Percentiles rank a stretch among this genome's conserved stretches.
Evolutionary conservation across 257 asterid species (phyloP).

Genomic region (Nicotiana tabacum): DNA sequence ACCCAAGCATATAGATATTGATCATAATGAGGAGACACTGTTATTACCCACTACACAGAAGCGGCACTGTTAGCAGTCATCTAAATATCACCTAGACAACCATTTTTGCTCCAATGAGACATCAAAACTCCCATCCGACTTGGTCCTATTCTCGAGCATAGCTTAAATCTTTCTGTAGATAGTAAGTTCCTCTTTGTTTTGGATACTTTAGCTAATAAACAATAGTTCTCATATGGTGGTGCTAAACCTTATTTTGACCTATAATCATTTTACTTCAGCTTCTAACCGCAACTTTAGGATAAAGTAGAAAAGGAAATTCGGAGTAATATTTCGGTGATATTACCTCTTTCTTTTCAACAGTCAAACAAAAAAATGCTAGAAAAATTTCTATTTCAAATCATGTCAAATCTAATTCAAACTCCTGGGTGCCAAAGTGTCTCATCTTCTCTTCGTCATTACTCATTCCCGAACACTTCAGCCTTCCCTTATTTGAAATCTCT

Average conservation of each 20-base stretch:
- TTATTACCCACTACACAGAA: background rate
- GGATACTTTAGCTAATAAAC: background rate
- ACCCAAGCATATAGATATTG: too few relatives aligned
- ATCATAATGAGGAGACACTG: background rate
- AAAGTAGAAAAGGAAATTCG: background rate
- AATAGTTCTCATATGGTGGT: background rate
- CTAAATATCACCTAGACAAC: too few relatives aligned
- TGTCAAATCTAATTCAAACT: too few relatives aligned
- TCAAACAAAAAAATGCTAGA: too few relatives aligned
- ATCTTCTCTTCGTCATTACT: too few relatives aligned
- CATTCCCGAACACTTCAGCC: too few relatives aligned
- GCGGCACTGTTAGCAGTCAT: too few relatives aligned
- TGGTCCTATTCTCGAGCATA: background rate
- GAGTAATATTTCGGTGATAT: background rate
- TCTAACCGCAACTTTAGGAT: background rate
- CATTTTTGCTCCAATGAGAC: too few relatives aligned
- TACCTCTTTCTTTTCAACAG: background rate
- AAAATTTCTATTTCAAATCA: too few relatives aligned
- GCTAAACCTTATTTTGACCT: background rate
- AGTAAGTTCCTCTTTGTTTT: background rate
- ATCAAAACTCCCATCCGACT: too few relatives aligned
- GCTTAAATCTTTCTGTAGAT: background rate
- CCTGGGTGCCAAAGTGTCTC: too few relatives aligned
- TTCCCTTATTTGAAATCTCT: too few relatives aligned
- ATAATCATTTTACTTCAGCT: background rate